Evolutionary conservation across 2,329 filamentous ascomycete genomes (phyloP), one percentile per base, ranked within the genome.

Genomic region (Diaporthe eres): DNA sequence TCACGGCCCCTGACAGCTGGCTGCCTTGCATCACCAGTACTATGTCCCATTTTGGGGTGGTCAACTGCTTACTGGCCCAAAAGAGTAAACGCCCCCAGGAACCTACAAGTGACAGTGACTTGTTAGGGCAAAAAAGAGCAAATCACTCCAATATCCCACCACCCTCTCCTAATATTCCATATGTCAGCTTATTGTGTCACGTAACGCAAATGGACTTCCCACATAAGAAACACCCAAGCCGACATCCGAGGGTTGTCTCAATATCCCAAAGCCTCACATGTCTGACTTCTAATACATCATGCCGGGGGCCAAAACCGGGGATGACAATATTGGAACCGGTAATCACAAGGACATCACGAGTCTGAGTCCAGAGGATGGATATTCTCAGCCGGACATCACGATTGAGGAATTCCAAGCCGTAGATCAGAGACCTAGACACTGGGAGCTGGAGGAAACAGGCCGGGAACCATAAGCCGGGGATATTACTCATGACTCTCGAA

Each of bases 161-260:
- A 39, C 13, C 31, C 31, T 19, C 8, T 25, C 58, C 3, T 28
- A 10, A 17, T 44, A 63, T 44, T 44, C n/a, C 37, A 44, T 22
- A 28, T 6, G 19, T 63, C 37, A 63, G 58, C 58, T 63, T 44
- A 63, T 63, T 25, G 37, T 28, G 58, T 39, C 37, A 63, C 58
- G 58, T 63, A 44, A n/a, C 37, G 28, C 25, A 44, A 8, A n/a
- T 17, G 15, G 3, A 25, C 5, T 60, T 25, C 4, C 9, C 34
- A 60, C 34, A 58, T 2, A 60, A 39, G 19, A n/a, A 39, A 22
- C 19, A 17, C 2, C 4, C 4, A 8, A 19, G 39, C 58, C 58
- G 58, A 44, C 4, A 44, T 44, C 37, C 58, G 58, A 22, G 9
- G 5, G 15, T 19, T 44, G 58, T 63, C 37, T 44, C 10, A 44